Percentiles rank a stretch among this genome's conserved stretches.
phyloP scores from a whole-genome alignment of 306 rosid genomes.

The Pterocarpus santalinus region DNA sequence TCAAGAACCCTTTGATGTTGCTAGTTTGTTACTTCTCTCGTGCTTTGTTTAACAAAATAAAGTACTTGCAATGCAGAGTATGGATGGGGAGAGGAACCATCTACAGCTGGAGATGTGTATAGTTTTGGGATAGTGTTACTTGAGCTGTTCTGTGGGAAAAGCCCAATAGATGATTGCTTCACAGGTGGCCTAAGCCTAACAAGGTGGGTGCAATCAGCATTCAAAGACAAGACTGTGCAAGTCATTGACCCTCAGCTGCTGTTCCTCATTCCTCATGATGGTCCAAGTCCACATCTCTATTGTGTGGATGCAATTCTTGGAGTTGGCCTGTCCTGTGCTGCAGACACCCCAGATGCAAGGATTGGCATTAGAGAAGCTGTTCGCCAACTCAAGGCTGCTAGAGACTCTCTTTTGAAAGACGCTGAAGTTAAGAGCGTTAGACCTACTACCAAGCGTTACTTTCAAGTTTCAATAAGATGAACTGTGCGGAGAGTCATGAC shows the following conservation, averaged over 20 bases:
- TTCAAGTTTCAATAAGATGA: conserved; percentile 1
- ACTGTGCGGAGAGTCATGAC: not conserved
- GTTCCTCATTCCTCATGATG: conserved; percentile 29
- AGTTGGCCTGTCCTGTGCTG: conserved; percentile 66
- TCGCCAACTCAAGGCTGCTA: conserved; percentile 55
- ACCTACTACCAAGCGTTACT: not conserved
- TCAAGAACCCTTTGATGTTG: no score
- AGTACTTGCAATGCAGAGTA: conserved; percentile 59
- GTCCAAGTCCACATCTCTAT: conserved; percentile 39
- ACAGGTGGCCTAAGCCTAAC: conserved; percentile 56
- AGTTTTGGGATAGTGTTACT: conserved; percentile 77
- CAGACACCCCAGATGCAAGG: conserved; percentile 57
- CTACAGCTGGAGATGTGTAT: conserved; percentile 77
- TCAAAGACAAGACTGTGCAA: conserved; percentile 48
- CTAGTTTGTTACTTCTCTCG: not conserved
- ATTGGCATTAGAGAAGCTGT: conserved; percentile 61
- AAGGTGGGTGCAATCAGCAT: conserved; percentile 65
- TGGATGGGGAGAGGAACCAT: conserved; percentile 69
- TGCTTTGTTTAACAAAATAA: conserved; percentile 5
- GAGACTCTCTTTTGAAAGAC: conserved; percentile 48
- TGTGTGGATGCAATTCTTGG: conserved; percentile 56
- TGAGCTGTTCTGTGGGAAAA: conserved; percentile 67
- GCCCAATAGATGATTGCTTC: conserved; percentile 69
- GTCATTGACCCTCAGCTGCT: conserved; percentile 60
- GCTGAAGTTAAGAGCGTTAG: not conserved